phyloP scores from a whole-genome alignment of 352 stramenopile genomes.

The Phytophthora quininea region DNA sequence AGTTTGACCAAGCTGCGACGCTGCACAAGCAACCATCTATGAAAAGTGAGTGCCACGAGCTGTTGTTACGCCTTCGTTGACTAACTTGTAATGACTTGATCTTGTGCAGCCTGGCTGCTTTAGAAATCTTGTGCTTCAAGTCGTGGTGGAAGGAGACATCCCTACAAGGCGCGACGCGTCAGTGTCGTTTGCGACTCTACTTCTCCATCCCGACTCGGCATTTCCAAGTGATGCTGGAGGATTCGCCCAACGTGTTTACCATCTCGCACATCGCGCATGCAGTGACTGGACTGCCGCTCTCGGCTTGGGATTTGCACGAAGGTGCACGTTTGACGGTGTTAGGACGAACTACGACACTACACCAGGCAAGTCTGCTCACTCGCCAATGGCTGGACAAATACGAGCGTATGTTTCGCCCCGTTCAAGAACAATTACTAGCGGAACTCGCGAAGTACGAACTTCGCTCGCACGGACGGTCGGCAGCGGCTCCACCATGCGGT shows the following conservation, averaged over 20 bases:
- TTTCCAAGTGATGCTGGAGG: slow-evolving; percentile 69
- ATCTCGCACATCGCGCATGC: slow-evolving; percentile 70
- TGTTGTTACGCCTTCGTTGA: background rate
- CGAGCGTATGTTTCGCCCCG: slow-evolving; percentile 39
- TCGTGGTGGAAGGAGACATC: slow-evolving; percentile 71
- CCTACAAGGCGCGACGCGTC: slow-evolving; percentile 42
- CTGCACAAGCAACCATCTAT: slow-evolving; percentile 58
- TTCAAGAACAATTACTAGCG: slow-evolving; percentile 51
- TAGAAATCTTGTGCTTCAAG: slow-evolving; percentile 76
- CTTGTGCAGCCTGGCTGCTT: slow-evolving; percentile 39
- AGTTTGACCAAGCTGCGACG: slow-evolving; percentile 51
- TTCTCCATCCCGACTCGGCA: slow-evolving; percentile 72
- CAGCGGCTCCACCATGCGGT: slow-evolving; percentile 25
- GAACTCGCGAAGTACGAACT: slow-evolving; percentile 73
- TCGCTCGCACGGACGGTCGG: slow-evolving; percentile 37
- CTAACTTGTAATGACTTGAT: slow-evolving; percentile 6
- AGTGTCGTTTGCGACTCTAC: slow-evolving; percentile 49
- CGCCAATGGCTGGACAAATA: slow-evolving; percentile 72
- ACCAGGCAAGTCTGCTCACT: slow-evolving; percentile 77
- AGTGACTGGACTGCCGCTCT: slow-evolving; percentile 47
- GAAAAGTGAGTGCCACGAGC: slow-evolving; percentile 44
- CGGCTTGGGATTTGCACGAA: slow-evolving; percentile 72
- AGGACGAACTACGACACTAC: slow-evolving; percentile 69
- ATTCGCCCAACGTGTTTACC: slow-evolving; percentile 75
- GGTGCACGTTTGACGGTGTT: slow-evolving; percentile 66